Percentiles rank a stretch among this genome's conserved stretches.
Conservation (phyloP, 192 early-diverging fungal genomes). For the Mortierella hygrophila region DNA sequence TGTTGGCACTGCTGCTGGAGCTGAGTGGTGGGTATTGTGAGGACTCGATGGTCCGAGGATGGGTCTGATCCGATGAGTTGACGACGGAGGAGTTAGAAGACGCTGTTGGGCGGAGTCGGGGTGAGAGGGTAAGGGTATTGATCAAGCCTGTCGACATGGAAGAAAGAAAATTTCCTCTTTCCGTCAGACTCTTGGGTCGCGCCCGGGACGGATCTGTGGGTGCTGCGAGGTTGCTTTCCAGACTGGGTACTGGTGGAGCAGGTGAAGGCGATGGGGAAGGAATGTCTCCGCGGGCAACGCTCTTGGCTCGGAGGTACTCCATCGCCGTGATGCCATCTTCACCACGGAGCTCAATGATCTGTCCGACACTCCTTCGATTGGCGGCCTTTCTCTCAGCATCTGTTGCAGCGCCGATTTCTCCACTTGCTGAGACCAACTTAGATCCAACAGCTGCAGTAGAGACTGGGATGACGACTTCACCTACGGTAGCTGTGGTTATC, state of each 20-base stretch:
- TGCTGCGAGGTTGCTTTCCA: background rate
- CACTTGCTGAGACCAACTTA: background rate
- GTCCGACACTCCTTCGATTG: slow-evolving; percentile 34
- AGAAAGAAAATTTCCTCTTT: background rate
- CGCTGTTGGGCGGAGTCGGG: slow-evolving; percentile 7
- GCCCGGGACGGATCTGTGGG: background rate
- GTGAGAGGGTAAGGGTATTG: slow-evolving; percentile 13
- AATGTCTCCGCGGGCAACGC: slow-evolving; percentile 18
- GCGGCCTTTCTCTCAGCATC: slow-evolving; percentile 1
- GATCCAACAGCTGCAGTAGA: background rate
- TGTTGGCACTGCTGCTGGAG: background rate
- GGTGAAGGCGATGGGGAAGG: background rate
- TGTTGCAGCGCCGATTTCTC: background rate
- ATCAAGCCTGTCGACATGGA: slow-evolving; percentile 15
- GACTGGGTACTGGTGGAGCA: background rate
- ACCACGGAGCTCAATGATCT: slow-evolving; percentile 34
- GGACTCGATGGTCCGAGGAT: background rate
- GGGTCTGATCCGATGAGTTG: background rate
- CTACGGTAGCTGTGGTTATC: background rate
- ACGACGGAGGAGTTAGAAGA: background rate
- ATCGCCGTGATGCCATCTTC: slow-evolving; percentile 27
- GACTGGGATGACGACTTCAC: background rate
- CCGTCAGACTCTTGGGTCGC: slow-evolving; percentile 17
- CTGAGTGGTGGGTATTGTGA: background rate
- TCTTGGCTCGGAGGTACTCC: slow-evolving; percentile 42